Conservation (phyloP, 306 rosid species). For the Crotalaria pallida region DNA sequence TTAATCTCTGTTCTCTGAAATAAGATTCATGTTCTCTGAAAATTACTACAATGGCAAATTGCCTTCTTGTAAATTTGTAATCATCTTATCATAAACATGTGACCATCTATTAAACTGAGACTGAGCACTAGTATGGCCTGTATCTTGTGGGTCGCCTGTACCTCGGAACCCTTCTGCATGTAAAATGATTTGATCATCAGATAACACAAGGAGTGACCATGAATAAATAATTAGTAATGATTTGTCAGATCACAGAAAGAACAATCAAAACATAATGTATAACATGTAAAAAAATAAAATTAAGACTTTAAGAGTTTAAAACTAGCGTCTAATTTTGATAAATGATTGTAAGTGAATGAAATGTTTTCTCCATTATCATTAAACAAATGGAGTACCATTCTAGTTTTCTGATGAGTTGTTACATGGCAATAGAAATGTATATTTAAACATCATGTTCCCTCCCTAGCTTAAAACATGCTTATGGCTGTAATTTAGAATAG, state of each 20-base stretch:
- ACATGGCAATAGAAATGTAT: background rate
- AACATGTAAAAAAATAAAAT: background rate
- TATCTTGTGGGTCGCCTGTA: constrained; percentile 86
- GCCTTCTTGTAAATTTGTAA: too few relatives aligned
- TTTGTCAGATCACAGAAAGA: background rate
- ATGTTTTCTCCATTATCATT: background rate
- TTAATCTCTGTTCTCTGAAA: constrained; percentile 14
- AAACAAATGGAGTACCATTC: background rate
- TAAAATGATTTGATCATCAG: constrained; percentile 13
- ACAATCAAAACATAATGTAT: background rate
- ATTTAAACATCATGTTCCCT: background rate
- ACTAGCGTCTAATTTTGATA: background rate
- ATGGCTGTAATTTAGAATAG: background rate
- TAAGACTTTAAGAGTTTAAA: too few relatives aligned
- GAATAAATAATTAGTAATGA: background rate
- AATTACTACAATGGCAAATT: constrained; percentile 33
- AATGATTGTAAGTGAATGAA: background rate
- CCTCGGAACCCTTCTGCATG: constrained; percentile 89
- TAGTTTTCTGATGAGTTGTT: background rate
- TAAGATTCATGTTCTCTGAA: constrained; percentile 24
- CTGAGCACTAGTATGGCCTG: constrained; percentile 69
- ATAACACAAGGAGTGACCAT: background rate
- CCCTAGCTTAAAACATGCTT: background rate
- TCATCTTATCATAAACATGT: constrained; percentile 15
- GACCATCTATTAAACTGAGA: constrained; percentile 30